Percentiles rank a stretch among this genome's conserved stretches.
These are phyloP conservation scores for Chlamydomonas incerta DNA, from an alignment of 139 green algal species.

Conservation along the genomic window DNA sequence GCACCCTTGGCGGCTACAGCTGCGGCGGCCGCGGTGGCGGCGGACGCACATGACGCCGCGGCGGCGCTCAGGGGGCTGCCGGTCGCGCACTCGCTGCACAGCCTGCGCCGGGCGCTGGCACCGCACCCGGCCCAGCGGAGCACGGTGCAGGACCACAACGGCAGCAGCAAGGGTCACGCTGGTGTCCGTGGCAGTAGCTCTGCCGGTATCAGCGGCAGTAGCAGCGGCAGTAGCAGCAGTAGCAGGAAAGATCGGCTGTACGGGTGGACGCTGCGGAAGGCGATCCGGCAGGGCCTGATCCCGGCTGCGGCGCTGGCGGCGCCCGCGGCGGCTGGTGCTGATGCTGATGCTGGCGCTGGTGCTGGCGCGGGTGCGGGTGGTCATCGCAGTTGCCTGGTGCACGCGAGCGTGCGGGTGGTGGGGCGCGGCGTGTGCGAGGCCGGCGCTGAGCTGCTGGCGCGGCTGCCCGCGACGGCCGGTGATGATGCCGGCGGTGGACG, in stretches of 20 bases:
- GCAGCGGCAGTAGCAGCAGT: background rate
- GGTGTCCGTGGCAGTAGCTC: too few relatives aligned
- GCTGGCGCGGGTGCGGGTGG: background rate
- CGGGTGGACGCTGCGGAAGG: conserved; percentile 32
- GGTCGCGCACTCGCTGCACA: too few relatives aligned
- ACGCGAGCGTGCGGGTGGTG: conserved; percentile 25
- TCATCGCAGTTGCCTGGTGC: conserved; percentile 13
- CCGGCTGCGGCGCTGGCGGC: background rate
- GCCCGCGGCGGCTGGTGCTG: background rate
- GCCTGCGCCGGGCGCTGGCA: background rate
- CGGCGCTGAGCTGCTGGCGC: conserved; percentile 42
- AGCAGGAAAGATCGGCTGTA: background rate
- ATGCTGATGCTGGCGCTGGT: background rate
- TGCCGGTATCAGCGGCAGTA: background rate
- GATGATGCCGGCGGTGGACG: background rate
- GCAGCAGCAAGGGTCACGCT: too few relatives aligned
- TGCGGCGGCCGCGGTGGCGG: too few relatives aligned
- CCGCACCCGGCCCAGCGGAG: too few relatives aligned
- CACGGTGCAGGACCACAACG: too few relatives aligned
- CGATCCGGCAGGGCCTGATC: conserved; percentile 7
- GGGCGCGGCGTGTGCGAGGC: conserved; percentile 43
- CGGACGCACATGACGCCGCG: too few relatives aligned
- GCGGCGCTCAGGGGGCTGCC: too few relatives aligned
- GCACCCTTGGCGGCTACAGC: too few relatives aligned
- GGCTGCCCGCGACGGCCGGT: too few relatives aligned